These are phyloP conservation scores for Neonectria faginata DNA, from an alignment of 2,329 filamentous ascomycete species.

Conservation along the genomic window DNA sequence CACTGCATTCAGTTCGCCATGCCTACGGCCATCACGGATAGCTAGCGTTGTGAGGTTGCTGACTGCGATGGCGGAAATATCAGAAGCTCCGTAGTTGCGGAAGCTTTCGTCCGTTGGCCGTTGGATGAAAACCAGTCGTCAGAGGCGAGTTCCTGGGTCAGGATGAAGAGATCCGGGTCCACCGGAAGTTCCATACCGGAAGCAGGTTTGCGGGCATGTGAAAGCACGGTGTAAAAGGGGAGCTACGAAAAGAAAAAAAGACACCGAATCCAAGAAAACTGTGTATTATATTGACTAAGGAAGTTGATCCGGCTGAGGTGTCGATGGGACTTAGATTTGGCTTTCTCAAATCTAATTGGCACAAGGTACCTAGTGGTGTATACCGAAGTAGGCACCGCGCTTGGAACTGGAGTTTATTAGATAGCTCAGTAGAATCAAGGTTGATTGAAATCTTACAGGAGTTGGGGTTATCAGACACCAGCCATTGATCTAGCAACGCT, in stretches of 20 bases:
- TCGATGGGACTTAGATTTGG: not conserved
- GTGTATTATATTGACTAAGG: not conserved
- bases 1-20: not conserved
- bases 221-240: not conserved
- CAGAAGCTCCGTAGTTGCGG: no score
- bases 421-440: no score
- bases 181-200: no score
- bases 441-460: not conserved
- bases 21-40: not conserved
- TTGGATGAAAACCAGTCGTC: not conserved
- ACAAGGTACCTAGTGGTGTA: not conserved
- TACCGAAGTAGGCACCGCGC: not conserved
- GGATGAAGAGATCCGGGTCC: not conserved
- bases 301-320: not conserved
- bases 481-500: not conserved
- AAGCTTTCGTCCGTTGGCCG: not conserved
- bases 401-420: not conserved
- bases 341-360: not conserved
- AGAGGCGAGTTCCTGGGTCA: not conserved
- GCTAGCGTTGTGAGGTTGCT: not conserved
- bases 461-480: not conserved
- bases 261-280: not conserved
- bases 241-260: not conserved
- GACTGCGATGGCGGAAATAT: not conserved
- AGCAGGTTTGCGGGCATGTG: not conserved